Evolutionary conservation across 2,329 filamentous ascomycete species (phyloP).

Genomic region (Phaeosphaeriaceae sp.): DNA sequence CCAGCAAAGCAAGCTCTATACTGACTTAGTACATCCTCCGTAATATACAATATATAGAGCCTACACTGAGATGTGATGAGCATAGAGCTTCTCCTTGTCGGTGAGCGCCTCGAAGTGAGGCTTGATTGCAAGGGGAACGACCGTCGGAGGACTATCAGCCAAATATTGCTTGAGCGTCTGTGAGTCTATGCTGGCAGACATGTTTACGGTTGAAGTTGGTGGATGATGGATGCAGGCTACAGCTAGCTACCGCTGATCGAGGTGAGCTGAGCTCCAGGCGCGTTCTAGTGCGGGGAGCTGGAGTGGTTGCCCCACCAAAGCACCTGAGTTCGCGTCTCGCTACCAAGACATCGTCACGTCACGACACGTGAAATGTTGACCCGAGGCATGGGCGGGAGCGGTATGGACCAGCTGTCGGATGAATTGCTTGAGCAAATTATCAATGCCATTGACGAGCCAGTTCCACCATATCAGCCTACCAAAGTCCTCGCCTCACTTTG

Average conservation of each 20-base stretch:
- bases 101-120: constrained; percentile 85
- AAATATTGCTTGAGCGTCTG: constrained; percentile 73
- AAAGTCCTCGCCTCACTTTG: constrained; percentile 12
- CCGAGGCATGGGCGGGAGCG: not conserved
- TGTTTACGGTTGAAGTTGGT: constrained; percentile 10
- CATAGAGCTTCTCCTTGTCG: constrained; percentile 85
- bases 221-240: not conserved
- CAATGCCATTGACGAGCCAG: not conserved
- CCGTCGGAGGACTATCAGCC: constrained; percentile 86
- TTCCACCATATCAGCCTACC: not conserved
- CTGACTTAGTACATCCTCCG: too few species aligned
- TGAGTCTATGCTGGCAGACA: constrained; percentile 51
- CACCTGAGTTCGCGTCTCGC: not conserved
- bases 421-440: constrained; percentile 5
- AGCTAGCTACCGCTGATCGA: not conserved
- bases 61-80: constrained; percentile 68
- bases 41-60: not conserved
- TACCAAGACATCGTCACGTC: not conserved
- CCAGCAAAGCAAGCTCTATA: constrained; percentile 57
- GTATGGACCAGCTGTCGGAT: not conserved
- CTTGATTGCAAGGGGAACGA: constrained; percentile 88
- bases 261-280: not conserved
- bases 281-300: not conserved
- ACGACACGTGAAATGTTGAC: not conserved
- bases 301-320: not conserved